Conservation (phyloP, 164 flowering plant genomes). For the Annona cherimola region DNA sequence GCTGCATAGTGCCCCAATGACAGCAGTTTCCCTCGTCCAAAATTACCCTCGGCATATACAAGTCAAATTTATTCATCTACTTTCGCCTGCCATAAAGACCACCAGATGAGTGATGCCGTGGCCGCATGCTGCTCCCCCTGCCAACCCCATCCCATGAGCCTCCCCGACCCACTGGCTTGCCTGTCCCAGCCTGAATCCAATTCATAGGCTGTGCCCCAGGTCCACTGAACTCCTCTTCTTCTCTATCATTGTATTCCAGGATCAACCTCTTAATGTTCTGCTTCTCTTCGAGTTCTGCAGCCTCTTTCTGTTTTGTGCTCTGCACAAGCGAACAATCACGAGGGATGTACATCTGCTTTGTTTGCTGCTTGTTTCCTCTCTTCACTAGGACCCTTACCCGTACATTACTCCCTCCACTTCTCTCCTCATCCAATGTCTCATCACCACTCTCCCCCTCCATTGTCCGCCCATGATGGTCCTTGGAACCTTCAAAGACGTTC, state of each 20-base stretch:
- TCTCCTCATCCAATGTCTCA: slow-evolving; percentile 70
- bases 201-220: slow-evolving; percentile 37
- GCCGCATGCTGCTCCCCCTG: slow-evolving; percentile 47
- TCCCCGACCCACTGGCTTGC: slow-evolving; percentile 44
- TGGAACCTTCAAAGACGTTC: slow-evolving; percentile 77
- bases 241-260: slow-evolving; percentile 91
- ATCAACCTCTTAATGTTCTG: slow-evolving; percentile 88
- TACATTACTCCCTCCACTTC: slow-evolving; percentile 50
- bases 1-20: too few relatives aligned
- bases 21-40: not conserved
- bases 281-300: slow-evolving; percentile 95
- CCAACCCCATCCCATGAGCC: slow-evolving; percentile 65
- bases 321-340: slow-evolving; percentile 76
- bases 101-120: slow-evolving; percentile 43
- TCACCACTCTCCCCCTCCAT: slow-evolving; percentile 89
- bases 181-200: slow-evolving; percentile 49
- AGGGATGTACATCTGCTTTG: slow-evolving; percentile 84
- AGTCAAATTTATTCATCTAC: slow-evolving; percentile 11
- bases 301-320: slow-evolving; percentile 93
- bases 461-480: slow-evolving; percentile 67
- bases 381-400: slow-evolving; percentile 88
- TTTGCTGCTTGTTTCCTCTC: slow-evolving; percentile 89
- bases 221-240: slow-evolving; percentile 81
- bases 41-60: not conserved
- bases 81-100: slow-evolving; percentile 61